These are phyloP conservation scores for Irpex rosettiformis DNA, from an alignment of 1,284 basidiomycete genomes.

Conservation along the genomic window DNA sequence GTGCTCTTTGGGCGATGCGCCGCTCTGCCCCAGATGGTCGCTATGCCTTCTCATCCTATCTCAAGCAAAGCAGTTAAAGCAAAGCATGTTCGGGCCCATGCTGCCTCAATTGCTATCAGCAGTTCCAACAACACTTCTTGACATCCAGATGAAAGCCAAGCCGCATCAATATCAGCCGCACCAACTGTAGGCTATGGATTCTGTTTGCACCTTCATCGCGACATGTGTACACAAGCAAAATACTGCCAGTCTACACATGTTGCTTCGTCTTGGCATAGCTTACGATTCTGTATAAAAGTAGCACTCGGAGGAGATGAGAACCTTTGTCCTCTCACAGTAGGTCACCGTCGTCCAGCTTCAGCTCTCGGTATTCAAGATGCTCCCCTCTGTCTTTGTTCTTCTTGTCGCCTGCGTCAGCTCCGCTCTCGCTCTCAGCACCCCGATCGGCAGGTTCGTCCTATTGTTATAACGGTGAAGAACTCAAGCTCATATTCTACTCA, in stretches of 20 bases:
- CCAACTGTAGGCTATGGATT: no score
- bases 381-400: slow-evolving; percentile 20
- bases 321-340: background rate
- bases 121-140: background rate
- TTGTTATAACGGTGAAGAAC: slow-evolving; percentile 1
- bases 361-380: slow-evolving; percentile 14
- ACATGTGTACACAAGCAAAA: no score
- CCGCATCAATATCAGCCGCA: background rate
- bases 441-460: slow-evolving; percentile 17
- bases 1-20: background rate
- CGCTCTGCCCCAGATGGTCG: background rate
- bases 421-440: slow-evolving; percentile 18
- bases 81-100: background rate
- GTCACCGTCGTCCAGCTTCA: no score
- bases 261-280: background rate
- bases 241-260: background rate
- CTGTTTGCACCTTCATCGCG: background rate
- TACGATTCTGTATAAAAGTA: background rate
- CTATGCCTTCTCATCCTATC: background rate
- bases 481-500: background rate
- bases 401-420: slow-evolving; percentile 13
- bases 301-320: background rate
- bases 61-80: background rate
- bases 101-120: background rate
- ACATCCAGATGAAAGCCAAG: background rate